phyloP scores from a whole-genome alignment of 169 alveolate genomes.

The Cryptosporidium sp. region DNA sequence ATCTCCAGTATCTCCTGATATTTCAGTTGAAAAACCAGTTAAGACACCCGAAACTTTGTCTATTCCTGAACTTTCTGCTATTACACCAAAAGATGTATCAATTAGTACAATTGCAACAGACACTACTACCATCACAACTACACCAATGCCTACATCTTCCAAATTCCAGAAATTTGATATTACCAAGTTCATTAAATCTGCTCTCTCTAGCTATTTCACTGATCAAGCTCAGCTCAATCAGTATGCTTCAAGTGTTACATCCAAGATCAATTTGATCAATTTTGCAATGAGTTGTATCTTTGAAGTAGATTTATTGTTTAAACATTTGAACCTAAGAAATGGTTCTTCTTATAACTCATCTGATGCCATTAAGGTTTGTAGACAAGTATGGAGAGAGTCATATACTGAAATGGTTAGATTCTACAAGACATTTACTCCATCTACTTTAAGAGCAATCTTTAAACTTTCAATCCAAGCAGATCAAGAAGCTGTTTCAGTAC shows the following conservation, averaged over 20 bases:
- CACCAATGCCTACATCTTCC: not conserved
- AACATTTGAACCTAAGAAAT: not conserved
- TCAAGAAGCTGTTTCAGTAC: constrained; percentile 48
- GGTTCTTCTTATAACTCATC: constrained; percentile 29
- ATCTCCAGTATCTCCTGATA: constrained; percentile 6
- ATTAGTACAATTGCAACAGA: not conserved
- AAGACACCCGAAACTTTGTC: not conserved
- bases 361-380: constrained; percentile 62
- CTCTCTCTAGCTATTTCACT: constrained; percentile 8
- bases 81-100: not conserved
- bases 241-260: not conserved
- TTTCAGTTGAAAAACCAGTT: constrained; percentile 1
- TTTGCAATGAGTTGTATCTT: constrained; percentile 74
- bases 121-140: not conserved
- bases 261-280: constrained; percentile 27
- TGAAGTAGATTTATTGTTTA: constrained; percentile 39
- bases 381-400: constrained; percentile 71
- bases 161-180: constrained; percentile 7
- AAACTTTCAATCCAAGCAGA: constrained; percentile 52
- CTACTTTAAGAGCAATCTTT: constrained; percentile 63
- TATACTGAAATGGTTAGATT: constrained; percentile 52
- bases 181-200: not conserved
- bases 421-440: constrained; percentile 54
- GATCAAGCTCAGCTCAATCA: not conserved
- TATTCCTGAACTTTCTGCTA: constrained; percentile 2